phyloP scores from a whole-genome alignment of 768 basidiomycete genomes.

The Brasilioporus rufonigricans region DNA sequence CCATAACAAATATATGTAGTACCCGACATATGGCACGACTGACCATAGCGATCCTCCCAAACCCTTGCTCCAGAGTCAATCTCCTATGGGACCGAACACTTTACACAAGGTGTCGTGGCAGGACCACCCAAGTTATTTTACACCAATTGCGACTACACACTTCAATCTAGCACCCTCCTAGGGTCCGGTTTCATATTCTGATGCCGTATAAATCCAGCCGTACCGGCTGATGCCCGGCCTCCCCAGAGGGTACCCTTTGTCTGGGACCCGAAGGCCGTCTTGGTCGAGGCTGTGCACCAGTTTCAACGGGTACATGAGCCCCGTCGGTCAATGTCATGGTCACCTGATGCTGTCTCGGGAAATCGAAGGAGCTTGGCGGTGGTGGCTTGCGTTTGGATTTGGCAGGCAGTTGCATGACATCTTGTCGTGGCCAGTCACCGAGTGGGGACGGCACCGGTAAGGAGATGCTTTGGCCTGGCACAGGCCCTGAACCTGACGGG shows the following conservation, averaged over 20 bases:
- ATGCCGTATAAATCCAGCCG: constrained; percentile 20
- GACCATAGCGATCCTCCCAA: constrained; percentile 15
- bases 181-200: constrained; percentile 2
- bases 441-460: constrained; percentile 43
- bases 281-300: constrained; percentile 20
- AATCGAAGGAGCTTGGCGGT: constrained; percentile 23
- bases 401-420: constrained; percentile 32
- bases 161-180: neutral
- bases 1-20: neutral
- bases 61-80: constrained; percentile 7
- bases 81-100: neutral
- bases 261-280: constrained; percentile 35
- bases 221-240: constrained; percentile 16
- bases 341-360: constrained; percentile 13
- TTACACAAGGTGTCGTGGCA: constrained; percentile 16
- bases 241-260: constrained; percentile 18
- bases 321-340: constrained; percentile 7
- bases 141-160: neutral
- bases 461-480: constrained; percentile 9
- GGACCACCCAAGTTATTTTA: constrained; percentile 6
- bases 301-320: neutral
- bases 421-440: constrained; percentile 53
- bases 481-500: constrained; percentile 7
- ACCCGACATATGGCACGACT: neutral
- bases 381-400: constrained; percentile 12